Evolutionary conservation across 495 filamentous ascomycete genomes (phyloP), one percentile per base, ranked within the genome.

Genomic region (Parathielavia hyrcaniae): DNA sequence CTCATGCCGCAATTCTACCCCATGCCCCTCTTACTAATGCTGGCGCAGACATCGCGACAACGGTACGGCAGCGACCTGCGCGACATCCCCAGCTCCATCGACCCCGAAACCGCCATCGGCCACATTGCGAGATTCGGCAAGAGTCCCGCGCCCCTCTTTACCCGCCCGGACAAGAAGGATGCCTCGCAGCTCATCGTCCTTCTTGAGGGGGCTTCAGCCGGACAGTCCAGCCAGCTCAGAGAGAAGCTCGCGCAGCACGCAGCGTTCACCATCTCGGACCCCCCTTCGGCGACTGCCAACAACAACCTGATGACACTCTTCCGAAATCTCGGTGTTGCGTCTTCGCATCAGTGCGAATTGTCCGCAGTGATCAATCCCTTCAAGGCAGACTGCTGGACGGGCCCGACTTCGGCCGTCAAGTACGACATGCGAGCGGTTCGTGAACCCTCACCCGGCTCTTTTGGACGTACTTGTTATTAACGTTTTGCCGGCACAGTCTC

Each of bases 161-260:
- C 64, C 30, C 62, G 69, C 1, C 9, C 41, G 20, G 56, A 60
- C 12, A 57, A 62, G 14, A 62, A 59, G 34, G 67, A 72, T 49
- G 70, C 74, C 41, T 64, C 67, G 48, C 78, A 82, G 65, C 70
- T 82, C 13, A 67, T 81, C 12, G 66, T 82, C 51, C 64, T 80
- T 44, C 67, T 82, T 32, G 77, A 80, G 59, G 79, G 79, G 46
- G 50, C 73, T 19, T 69, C 70, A 9, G n/a, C 63, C 4, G 55
- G 71, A 43, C 66, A 73, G 2, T 53, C 68, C 43, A 49, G 61
- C 48, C 53, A 64, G 22, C 35, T 76, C 20, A 69, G 63, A 64
- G 59, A 67, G 22, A 62, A 65, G 52, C 43, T 76, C 52, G 58
- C 58, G 40, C 64, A 71, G 20, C 58, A 70, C n/a, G 68, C 72